A percentile compares a stretch with the other conserved stretches of the same genome.
phyloP scores from a whole-genome alignment of 2,329 filamentous ascomycete species.

The Epichloe sylvatica region DNA sequence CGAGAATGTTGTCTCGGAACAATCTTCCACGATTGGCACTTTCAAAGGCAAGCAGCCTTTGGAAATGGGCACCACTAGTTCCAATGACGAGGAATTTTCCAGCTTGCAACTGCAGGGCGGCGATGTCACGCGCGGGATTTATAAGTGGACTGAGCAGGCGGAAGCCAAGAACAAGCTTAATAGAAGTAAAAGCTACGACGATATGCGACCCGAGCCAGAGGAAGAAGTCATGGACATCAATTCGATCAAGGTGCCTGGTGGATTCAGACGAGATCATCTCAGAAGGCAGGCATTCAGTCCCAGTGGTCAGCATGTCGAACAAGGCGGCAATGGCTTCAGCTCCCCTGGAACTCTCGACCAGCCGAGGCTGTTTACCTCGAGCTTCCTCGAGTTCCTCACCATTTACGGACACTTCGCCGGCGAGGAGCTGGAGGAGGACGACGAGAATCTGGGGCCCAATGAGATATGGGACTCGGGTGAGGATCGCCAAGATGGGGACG shows the following conservation, averaged over 20 bases:
- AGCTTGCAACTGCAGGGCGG: constrained; percentile 87
- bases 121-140: constrained; percentile 87
- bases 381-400: constrained; percentile 89
- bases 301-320: constrained; percentile 15
- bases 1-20: constrained; percentile 30
- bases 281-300: constrained; percentile 59
- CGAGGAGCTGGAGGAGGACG: constrained; percentile 91
- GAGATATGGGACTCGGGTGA: constrained; percentile 82
- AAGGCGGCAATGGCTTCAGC: constrained; percentile 20
- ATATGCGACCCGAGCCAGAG: constrained; percentile 64
- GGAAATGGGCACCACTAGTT: constrained; percentile 21
- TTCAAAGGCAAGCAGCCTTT: constrained; percentile 41
- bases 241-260: constrained; percentile 83
- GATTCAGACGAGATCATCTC: constrained; percentile 82
- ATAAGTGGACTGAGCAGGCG: constrained; percentile 88
- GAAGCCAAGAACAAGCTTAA: constrained; percentile 54
- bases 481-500: constrained; percentile 53
- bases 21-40: constrained; percentile 28
- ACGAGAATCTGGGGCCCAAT: constrained; percentile 72
- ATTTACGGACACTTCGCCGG: constrained; percentile 96
- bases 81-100: constrained; percentile 71
- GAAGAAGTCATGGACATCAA: constrained; percentile 72
- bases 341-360: constrained; percentile 17
- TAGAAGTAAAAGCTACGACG: constrained; percentile 78
- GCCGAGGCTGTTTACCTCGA: constrained; percentile 64